Conservation (phyloP, 805 yeast genomes). For the Yarrowia porcina region DNA sequence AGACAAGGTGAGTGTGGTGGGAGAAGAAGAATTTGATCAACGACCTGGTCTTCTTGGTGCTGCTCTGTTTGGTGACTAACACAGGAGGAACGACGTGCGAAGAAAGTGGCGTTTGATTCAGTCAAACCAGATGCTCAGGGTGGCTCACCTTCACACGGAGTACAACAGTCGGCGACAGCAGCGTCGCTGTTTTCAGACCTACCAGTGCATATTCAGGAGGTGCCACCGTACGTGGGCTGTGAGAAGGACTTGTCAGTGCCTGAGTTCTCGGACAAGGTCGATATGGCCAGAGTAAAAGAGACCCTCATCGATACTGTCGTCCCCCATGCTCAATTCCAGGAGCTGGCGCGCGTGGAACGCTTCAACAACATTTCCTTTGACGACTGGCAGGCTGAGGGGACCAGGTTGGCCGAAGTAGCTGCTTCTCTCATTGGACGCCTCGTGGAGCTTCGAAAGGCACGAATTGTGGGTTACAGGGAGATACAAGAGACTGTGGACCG, state of each 20-base stretch:
- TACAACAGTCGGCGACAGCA: not conserved
- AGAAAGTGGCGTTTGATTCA: conserved; percentile 1
- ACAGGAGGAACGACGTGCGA: conserved; percentile 4
- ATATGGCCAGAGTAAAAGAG: conserved; percentile 18
- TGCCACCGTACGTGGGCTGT: conserved; percentile 7
- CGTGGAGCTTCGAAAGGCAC: conserved; percentile 40
- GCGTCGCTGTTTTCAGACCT: conserved; percentile 10
- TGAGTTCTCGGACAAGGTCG: conserved; percentile 16
- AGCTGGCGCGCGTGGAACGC: conserved; percentile 7
- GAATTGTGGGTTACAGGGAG: conserved; percentile 39
- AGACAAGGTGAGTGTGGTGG: not conserved
- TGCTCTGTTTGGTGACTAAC: not conserved
- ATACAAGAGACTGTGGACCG: conserved; percentile 30
- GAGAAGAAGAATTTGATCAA: no score
- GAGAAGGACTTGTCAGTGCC: conserved; percentile 5
- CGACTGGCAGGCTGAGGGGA: conserved; percentile 22
- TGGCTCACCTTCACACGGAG: not conserved
- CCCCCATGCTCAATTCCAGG: conserved; percentile 15
- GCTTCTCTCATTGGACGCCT: conserved; percentile 28
- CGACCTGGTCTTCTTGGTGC: no score
- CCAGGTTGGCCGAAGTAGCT: not conserved
- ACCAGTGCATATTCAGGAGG: conserved; percentile 6
- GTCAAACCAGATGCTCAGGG: not conserved
- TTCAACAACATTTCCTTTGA: conserved; percentile 18
- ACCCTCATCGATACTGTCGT: conserved; percentile 9